These are phyloP conservation scores for Flaveria floridana DNA, from an alignment of 140 eudicot genomes.

Conservation along the genomic window DNA sequence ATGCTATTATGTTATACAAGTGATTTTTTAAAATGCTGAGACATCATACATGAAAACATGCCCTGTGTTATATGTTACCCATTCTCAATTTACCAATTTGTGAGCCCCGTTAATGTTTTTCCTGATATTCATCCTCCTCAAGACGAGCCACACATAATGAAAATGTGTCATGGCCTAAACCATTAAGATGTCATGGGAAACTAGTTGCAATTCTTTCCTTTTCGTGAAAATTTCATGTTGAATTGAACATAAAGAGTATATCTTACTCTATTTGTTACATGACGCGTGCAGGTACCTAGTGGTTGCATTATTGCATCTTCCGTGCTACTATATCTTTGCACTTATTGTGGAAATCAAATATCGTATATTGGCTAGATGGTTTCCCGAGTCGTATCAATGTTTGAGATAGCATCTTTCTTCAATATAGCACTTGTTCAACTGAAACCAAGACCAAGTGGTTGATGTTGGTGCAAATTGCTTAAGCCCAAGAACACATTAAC, in stretches of 20 bases:
- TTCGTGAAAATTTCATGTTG: neutral
- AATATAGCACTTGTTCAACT: constrained; percentile 15
- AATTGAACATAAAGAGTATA: neutral
- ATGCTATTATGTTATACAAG: neutral
- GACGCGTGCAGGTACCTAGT: constrained; percentile 55
- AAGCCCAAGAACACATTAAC: constrained; percentile 1
- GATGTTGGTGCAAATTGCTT: constrained; percentile 19
- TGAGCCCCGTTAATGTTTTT: neutral
- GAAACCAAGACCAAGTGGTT: constrained; percentile 16
- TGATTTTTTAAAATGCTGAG: neutral
- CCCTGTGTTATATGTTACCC: neutral
- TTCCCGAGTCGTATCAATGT: constrained; percentile 58
- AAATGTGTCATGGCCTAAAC: neutral
- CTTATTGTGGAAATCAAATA: constrained; percentile 51
- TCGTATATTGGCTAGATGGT: constrained; percentile 53
- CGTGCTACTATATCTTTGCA: constrained; percentile 75
- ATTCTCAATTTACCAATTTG: neutral
- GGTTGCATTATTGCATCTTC: constrained; percentile 72
- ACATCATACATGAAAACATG: neutral
- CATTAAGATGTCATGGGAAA: neutral
- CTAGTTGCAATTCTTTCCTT: neutral
- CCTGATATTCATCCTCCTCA: neutral
- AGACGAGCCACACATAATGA: neutral
- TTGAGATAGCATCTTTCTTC: constrained; percentile 34
- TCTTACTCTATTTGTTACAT: neutral